Evolutionary conservation across 148 eudicot genomes (phyloP).

Genomic region (Diospyros kaki): DNA sequence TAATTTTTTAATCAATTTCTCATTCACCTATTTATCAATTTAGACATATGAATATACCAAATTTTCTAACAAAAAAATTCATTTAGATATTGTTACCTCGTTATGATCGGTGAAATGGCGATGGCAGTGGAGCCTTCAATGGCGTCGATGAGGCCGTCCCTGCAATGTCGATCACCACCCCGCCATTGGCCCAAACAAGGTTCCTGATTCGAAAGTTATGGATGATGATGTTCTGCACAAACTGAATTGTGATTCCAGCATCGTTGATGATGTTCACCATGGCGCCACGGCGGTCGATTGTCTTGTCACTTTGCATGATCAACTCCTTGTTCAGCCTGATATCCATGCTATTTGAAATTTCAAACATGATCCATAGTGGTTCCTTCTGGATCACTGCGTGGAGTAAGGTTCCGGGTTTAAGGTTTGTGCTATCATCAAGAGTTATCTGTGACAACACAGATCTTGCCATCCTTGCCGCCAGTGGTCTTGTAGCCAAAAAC

Average conservation of each 20-base stretch:
- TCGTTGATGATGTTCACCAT: conserved; percentile 29
- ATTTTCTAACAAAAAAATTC: background rate
- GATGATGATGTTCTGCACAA: conserved; percentile 32
- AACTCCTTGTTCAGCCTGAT: conserved; percentile 34
- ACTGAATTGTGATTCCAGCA: conserved; percentile 32
- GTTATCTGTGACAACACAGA: conserved; percentile 17
- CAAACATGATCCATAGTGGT: conserved; percentile 43
- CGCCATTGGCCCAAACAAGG: conserved; percentile 21
- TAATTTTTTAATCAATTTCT: too few species aligned
- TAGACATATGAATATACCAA: background rate
- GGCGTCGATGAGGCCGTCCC: conserved; percentile 33
- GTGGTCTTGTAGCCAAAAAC: conserved; percentile 34
- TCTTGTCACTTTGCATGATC: conserved; percentile 34
- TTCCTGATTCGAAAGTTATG: conserved; percentile 29
- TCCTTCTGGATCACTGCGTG: conserved; percentile 30
- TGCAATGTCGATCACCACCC: conserved; percentile 24
- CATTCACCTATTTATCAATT: too few species aligned
- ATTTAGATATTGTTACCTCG: conserved; percentile 14
- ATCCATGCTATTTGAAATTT: conserved; percentile 19
- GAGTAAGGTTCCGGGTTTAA: conserved; percentile 36
- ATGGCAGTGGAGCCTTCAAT: conserved; percentile 37
- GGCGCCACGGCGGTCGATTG: conserved; percentile 45
- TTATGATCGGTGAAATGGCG: conserved; percentile 45
- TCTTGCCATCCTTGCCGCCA: conserved; percentile 34
- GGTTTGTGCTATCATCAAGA: conserved; percentile 19